Evolutionary conservation across 1,284 basidiomycete species (phyloP).

Genomic region (Microbotryomycetes sp.): DNA sequence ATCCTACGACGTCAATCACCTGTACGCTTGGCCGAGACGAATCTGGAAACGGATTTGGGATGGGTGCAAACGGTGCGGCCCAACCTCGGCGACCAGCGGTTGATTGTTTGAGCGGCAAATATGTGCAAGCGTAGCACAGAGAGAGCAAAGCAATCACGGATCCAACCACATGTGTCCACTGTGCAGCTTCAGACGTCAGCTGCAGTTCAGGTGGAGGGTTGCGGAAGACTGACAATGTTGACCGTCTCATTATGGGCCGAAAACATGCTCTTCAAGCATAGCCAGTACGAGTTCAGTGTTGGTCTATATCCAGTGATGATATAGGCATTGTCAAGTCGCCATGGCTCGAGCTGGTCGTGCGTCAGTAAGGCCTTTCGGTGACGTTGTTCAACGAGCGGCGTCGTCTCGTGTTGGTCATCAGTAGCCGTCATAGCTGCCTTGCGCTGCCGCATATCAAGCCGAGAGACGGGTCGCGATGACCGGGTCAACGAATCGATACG

Average conservation of each 20-base stretch:
- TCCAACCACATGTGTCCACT: conserved; percentile 31
- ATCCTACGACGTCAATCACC: conserved; percentile 20
- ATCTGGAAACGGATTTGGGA: conserved; percentile 18
- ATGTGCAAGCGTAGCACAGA: conserved; percentile 11
- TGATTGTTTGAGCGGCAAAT: not conserved
- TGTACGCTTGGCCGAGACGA: conserved; percentile 20
- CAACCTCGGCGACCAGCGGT: conserved; percentile 10
- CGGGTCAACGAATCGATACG: too few relatives aligned
- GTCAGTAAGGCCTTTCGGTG: too few relatives aligned
- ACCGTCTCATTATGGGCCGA: conserved; percentile 30
- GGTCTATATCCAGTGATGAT: conserved; percentile 28
- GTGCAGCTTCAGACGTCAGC: not conserved
- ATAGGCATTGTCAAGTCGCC: conserved; percentile 32
- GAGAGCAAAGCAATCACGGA: conserved; percentile 8
- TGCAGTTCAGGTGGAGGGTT: not conserved
- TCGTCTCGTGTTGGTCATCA: too few relatives aligned
- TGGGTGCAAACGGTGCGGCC: conserved; percentile 11
- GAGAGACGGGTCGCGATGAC: too few relatives aligned
- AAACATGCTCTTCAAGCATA: conserved; percentile 4
- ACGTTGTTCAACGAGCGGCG: too few relatives aligned
- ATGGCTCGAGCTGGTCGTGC: conserved; percentile 28
- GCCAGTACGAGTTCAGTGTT: not conserved
- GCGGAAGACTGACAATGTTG: conserved; percentile 30
- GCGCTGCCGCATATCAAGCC: too few relatives aligned
- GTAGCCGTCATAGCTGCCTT: too few relatives aligned